Evolutionary conservation across 2,329 filamentous ascomycete species (phyloP).

Genomic region (Aspergillus clavatus): DNA sequence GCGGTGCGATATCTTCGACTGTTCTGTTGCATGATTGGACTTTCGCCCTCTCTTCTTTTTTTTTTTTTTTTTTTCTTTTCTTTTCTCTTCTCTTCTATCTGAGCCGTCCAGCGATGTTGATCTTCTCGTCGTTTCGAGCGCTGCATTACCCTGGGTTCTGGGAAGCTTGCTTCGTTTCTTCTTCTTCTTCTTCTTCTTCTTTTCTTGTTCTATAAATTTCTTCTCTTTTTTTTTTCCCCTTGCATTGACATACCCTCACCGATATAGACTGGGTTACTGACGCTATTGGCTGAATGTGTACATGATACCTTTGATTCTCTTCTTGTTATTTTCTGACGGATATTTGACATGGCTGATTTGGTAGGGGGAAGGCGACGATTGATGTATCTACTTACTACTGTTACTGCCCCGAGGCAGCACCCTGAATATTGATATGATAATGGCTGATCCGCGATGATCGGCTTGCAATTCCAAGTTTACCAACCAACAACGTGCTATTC

Average conservation of each 20-base stretch:
- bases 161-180: slow-evolving; percentile 4
- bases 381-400: neutral
- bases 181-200: slow-evolving; percentile 14
- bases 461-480: too few relatives aligned
- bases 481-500: too few relatives aligned
- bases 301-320: slow-evolving; percentile 29
- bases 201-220: slow-evolving; percentile 12
- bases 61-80: too few relatives aligned
- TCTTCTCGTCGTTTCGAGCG: slow-evolving; percentile 13
- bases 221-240: slow-evolving; percentile 12
- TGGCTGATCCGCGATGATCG: neutral
- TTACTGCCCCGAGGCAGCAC: neutral
- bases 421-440: neutral
- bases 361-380: neutral
- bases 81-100: slow-evolving; percentile 11
- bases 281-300: slow-evolving; percentile 26
- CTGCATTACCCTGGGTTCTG: slow-evolving; percentile 10
- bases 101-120: slow-evolving; percentile 3
- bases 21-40: slow-evolving; percentile 18
- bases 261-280: slow-evolving; percentile 25
- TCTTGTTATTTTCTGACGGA: neutral
- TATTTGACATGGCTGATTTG: slow-evolving; percentile 5
- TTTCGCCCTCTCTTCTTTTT: slow-evolving; percentile 11
- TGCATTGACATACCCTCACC: slow-evolving; percentile 22
- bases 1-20: slow-evolving; percentile 4